phyloP scores from a whole-genome alignment of 768 basidiomycete genomes.

The Russula compacta region DNA sequence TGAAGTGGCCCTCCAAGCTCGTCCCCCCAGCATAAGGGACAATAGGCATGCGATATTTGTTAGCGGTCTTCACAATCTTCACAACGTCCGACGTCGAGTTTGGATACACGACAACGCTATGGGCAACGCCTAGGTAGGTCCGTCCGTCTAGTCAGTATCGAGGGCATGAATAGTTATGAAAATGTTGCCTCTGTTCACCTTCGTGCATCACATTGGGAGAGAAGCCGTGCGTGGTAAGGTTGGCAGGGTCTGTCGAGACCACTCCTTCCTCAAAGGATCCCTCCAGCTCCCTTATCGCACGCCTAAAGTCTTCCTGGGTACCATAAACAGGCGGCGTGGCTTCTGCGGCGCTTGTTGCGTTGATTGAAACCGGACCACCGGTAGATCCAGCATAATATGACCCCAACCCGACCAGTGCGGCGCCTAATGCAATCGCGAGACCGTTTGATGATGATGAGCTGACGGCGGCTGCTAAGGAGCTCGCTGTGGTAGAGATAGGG shows the following conservation, averaged over 20 bases:
- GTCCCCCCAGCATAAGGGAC: conserved; percentile 78
- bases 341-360: too few relatives aligned
- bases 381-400: conserved; percentile 8
- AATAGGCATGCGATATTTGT: conserved; percentile 67
- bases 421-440: neutral
- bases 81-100: conserved; percentile 73
- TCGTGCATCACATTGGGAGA: conserved; percentile 15
- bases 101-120: conserved; percentile 59
- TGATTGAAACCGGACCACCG: neutral
- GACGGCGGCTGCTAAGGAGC: too few relatives aligned
- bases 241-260: conserved; percentile 16
- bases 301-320: conserved; percentile 23
- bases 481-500: too few relatives aligned
- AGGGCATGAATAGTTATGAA: conserved; percentile 1
- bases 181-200: too few relatives aligned
- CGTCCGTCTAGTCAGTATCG: too few relatives aligned
- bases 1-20: conserved; percentile 68
- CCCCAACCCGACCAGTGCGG: neutral
- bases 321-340: conserved; percentile 19
- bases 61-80: conserved; percentile 64
- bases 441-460: neutral
- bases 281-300: conserved; percentile 24
- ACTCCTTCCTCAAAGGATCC: conserved; percentile 12
- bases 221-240: conserved; percentile 23
- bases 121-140: conserved; percentile 34